A percentile compares a stretch with the other conserved stretches of the same genome.
Conservation (phyloP, 2,329 filamentous ascomycete genomes). For the Diaporthe sp. region DNA sequence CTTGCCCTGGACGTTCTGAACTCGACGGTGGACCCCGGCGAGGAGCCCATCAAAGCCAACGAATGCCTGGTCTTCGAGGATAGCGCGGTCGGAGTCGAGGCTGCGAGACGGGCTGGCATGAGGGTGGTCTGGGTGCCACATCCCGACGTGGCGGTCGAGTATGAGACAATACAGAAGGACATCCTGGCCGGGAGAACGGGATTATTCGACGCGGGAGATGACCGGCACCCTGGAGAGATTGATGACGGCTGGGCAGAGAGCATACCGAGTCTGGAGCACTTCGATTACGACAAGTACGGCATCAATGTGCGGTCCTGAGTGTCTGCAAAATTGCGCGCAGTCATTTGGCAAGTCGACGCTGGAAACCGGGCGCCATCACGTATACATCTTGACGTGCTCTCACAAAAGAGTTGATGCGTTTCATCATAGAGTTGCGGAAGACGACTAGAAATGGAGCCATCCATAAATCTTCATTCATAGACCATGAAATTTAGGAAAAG, state of each 20-base stretch:
- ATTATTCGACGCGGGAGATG: background rate
- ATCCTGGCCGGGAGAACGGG: background rate
- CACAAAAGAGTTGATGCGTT: no score
- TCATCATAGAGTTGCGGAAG: no score
- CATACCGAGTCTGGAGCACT: background rate
- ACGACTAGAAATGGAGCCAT: no score
- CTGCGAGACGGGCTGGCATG: background rate
- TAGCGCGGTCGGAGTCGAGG: background rate
- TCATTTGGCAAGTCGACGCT: no score
- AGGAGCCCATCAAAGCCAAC: background rate
- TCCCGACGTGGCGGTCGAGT: background rate
- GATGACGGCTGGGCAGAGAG: background rate
- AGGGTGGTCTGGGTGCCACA: background rate
- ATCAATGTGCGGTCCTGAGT: background rate
- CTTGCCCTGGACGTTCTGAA: background rate
- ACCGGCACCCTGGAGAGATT: background rate
- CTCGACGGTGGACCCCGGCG: background rate
- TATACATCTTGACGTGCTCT: background rate
- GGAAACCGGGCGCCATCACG: no score
- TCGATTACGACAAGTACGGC: background rate
- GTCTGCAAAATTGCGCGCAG: background rate
- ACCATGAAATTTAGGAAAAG: no score
- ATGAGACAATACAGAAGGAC: background rate
- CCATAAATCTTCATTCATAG: no score
- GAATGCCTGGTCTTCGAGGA: conserved; percentile 1